phyloP scores from a whole-genome alignment of 1,284 basidiomycete genomes.

The Cryptococcus hybrid region DNA sequence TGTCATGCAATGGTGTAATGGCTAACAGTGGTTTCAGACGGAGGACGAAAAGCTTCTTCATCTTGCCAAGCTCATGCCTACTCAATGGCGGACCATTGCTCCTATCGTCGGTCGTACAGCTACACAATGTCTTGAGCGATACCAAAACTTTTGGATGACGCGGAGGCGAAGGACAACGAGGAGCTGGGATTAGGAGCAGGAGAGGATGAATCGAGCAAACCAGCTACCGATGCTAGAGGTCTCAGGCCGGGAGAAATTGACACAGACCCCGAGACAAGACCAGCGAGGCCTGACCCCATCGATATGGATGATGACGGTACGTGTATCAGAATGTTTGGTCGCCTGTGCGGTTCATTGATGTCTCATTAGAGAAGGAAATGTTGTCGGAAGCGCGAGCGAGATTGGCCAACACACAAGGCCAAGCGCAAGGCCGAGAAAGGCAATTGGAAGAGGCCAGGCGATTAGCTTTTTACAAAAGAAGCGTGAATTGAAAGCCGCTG shows the following conservation, averaged over 20 bases:
- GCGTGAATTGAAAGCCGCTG: conserved; percentile 94
- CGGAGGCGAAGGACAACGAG: conserved; percentile 90
- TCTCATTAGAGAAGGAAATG: conserved; percentile 91
- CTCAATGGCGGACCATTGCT: conserved; percentile 99
- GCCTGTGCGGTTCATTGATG: background rate
- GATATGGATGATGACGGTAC: conserved; percentile 99
- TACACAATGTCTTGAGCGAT: conserved; percentile 96
- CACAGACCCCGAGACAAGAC: conserved; percentile 97
- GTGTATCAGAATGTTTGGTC: conserved; percentile 21
- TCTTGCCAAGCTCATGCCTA: conserved; percentile 98
- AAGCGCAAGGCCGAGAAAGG: conserved; percentile 68
- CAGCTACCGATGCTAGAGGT: conserved; percentile 84
- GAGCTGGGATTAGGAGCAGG: conserved; percentile 87
- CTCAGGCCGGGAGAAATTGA: conserved; percentile 96
- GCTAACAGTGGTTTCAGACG: conserved; percentile 54
- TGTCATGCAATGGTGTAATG: background rate
- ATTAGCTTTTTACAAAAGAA: conserved; percentile 98
- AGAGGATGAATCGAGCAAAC: conserved; percentile 68
- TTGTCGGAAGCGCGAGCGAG: conserved; percentile 96
- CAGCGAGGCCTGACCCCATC: conserved; percentile 96
- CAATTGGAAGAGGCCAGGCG: conserved; percentile 91
- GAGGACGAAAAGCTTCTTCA: conserved; percentile 99
- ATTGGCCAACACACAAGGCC: conserved; percentile 98
- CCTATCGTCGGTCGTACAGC: conserved; percentile 99
- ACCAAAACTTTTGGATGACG: conserved; percentile 96